Evolutionary conservation across 2,329 filamentous ascomycete species (phyloP), one percentile per base, ranked within the genome.

Genomic region (Plectosphaerella plurivora): DNA sequence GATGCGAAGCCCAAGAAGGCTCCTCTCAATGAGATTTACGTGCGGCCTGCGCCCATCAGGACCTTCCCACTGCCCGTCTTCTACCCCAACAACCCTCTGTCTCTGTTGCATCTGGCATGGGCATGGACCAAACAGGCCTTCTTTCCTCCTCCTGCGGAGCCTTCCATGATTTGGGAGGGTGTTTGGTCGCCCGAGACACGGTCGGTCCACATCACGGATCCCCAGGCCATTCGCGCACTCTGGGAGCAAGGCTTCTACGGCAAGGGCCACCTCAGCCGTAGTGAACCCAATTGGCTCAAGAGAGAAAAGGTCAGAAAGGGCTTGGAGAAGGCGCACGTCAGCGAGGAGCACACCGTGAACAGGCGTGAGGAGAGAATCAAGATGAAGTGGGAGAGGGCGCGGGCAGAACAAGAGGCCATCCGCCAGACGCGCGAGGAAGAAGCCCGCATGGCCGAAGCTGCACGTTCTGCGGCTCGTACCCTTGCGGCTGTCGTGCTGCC

Each of bases 201-300:
- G 28, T 94, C 91, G 1, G 81, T 99, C 15, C 90, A 96, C 65
- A 79, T 99, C 52, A 90, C 84, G 16, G 87, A 97, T 66, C 76
- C 84, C 24, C 77, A 78, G 51, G 86, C 90, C 4, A 86, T 95
- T 56, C 80, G 88, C 51, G 90, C 87, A 1, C 71, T 99, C 22
- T 99, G 95, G 94, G 89, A 96, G 69, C 90, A 95, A 73, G 94
- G 94, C 5, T 99, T 99, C 71, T 99, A 93, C 69, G 95, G 95
- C 47, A 97, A 97, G 69, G 94, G 94, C 45, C 93, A 78, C 61
- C 75, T 97, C 53, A 97, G 92, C 73, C 84, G 95, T 61, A 97
- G 92, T 75, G 93, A 99, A 68, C 93, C 93, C 3, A 94, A 86
- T 60, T 99, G 94, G 94, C 70, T 96, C 49, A 88, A 89, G 58